Conservation (phyloP, 1,139 yeast species). For the Scheffersomyces cryptocercus region DNA sequence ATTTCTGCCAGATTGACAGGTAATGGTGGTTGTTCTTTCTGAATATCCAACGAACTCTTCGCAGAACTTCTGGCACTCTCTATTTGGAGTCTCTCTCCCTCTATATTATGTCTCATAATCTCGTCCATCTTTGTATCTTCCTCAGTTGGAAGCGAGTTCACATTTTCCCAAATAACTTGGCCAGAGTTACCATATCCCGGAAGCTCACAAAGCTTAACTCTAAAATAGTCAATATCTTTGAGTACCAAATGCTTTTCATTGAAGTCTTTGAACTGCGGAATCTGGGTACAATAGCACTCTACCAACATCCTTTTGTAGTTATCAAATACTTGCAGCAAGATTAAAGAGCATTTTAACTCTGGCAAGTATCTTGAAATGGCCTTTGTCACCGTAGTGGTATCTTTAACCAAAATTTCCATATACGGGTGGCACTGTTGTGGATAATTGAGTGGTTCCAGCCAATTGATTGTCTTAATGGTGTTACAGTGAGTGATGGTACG, state of each 20-base stretch:
- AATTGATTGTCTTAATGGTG: slow-evolving; percentile 48
- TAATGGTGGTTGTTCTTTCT: slow-evolving; percentile 8
- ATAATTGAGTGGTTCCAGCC: slow-evolving; percentile 45
- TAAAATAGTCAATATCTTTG: slow-evolving; percentile 65
- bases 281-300: slow-evolving; percentile 53
- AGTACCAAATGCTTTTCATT: slow-evolving; percentile 55
- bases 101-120: slow-evolving; percentile 43
- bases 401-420: slow-evolving; percentile 69
- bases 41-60: slow-evolving; percentile 1
- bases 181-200: slow-evolving; percentile 71
- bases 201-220: slow-evolving; percentile 57
- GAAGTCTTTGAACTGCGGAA: slow-evolving; percentile 54
- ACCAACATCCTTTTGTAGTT: slow-evolving; percentile 58
- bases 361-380: slow-evolving; percentile 63
- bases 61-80: slow-evolving; percentile 1
- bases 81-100: slow-evolving; percentile 17
- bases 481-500: slow-evolving; percentile 54
- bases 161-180: slow-evolving; percentile 65
- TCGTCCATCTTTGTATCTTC: slow-evolving; percentile 53
- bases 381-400: slow-evolving; percentile 62
- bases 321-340: slow-evolving; percentile 59
- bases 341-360: slow-evolving; percentile 45
- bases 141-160: slow-evolving; percentile 54
- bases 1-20: not conserved
- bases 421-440: slow-evolving; percentile 56